Evolutionary conservation across 83 land plant genomes (phyloP).

Genomic region (Picea engelmannii): DNA sequence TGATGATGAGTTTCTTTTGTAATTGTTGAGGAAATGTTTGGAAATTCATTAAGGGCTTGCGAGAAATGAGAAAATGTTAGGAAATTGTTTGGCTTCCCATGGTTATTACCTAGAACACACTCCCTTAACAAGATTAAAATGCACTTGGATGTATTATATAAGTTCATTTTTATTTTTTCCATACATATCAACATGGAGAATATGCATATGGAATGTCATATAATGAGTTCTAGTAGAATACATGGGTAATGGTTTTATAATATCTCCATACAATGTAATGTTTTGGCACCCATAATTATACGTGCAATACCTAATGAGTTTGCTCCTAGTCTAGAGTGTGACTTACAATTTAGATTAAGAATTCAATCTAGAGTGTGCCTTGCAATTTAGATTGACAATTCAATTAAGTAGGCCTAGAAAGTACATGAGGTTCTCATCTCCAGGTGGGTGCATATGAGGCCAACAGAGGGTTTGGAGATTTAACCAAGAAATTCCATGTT

Average conservation of each 20-base stretch:
- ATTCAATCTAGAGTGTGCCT: no score
- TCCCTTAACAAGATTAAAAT: no score
- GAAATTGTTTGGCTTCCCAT: slow-evolving; percentile 34
- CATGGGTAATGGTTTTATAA: background rate
- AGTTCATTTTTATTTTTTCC: background rate
- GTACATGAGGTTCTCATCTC: no score
- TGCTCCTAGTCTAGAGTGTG: background rate
- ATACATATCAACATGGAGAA: background rate
- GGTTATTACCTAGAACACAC: no score
- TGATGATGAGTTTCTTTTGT: slow-evolving; percentile 36
- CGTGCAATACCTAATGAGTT: background rate
- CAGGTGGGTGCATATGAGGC: no score
- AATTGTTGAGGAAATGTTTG: slow-evolving; percentile 44
- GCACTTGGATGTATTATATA: background rate
- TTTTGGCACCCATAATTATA: background rate
- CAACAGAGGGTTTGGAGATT: no score
- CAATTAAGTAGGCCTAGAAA: background rate
- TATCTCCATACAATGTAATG: background rate
- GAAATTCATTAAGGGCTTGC: slow-evolving; percentile 53
- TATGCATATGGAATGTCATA: background rate
- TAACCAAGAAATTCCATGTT: background rate
- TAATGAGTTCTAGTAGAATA: background rate
- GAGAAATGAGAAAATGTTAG: slow-evolving; percentile 24
- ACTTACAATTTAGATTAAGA: background rate
- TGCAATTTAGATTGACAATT: background rate